Conservation (phyloP, 2,329 filamentous ascomycete species). For the Sarocladiaceae sp. region DNA sequence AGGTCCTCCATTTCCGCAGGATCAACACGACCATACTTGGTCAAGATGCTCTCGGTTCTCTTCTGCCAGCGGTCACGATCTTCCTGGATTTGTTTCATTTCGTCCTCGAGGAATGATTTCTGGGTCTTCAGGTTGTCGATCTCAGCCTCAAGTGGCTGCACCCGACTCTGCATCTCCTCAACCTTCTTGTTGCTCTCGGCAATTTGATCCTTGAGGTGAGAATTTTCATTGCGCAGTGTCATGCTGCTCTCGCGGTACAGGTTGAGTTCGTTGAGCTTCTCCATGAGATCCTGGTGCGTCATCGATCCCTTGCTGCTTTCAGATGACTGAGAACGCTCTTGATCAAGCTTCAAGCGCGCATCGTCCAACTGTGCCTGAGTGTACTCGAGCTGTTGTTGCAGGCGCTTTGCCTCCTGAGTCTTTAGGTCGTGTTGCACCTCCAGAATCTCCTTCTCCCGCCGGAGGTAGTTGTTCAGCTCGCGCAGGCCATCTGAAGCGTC, state of each 20-base stretch:
- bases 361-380: slow-evolving; percentile 86
- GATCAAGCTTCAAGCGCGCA: slow-evolving; percentile 79
- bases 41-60: slow-evolving; percentile 89
- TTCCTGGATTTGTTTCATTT: slow-evolving; percentile 82
- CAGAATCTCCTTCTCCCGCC: slow-evolving; percentile 94
- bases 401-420: slow-evolving; percentile 77
- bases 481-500: slow-evolving; percentile 71
- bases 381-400: slow-evolving; percentile 88
- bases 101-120: slow-evolving; percentile 75
- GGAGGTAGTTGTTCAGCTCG: slow-evolving; percentile 86
- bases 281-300: slow-evolving; percentile 85
- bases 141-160: slow-evolving; percentile 77
- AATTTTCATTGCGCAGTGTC: slow-evolving; percentile 81
- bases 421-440: slow-evolving; percentile 95
- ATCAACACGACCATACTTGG: slow-evolving; percentile 93
- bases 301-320: slow-evolving; percentile 70
- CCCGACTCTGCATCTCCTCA: slow-evolving; percentile 66
- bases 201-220: slow-evolving; percentile 72
- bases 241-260: slow-evolving; percentile 93
- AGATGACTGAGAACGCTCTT: slow-evolving; percentile 74
- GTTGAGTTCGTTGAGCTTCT: slow-evolving; percentile 93
- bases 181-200: slow-evolving; percentile 71
- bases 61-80: slow-evolving; percentile 96
- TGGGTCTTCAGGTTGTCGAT: slow-evolving; percentile 81
- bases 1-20: slow-evolving; percentile 88